Conservation (phyloP, 2,329 filamentous ascomycete species). For the Ramularia endophylla region DNA sequence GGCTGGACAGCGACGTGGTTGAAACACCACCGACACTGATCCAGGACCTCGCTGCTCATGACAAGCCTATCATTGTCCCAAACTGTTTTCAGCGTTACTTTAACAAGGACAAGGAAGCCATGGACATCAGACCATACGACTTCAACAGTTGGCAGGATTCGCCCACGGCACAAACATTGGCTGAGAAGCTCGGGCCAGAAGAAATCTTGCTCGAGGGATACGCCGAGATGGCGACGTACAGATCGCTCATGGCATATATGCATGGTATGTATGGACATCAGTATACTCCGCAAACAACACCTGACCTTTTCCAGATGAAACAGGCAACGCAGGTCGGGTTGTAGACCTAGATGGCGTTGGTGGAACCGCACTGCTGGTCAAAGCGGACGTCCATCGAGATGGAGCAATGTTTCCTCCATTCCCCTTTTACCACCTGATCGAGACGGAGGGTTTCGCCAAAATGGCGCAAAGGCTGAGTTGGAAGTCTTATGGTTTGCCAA, state of each 20-base stretch:
- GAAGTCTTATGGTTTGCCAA: conserved; percentile 80
- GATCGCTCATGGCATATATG: conserved; percentile 86
- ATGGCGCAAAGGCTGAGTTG: conserved; percentile 90
- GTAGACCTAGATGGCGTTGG: conserved; percentile 86
- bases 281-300: too few relatives aligned
- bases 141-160: conserved; percentile 98
- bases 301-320: too few relatives aligned
- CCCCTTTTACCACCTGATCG: conserved; percentile 91
- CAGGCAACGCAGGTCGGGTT: conserved; percentile 25
- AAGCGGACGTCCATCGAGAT: conserved; percentile 93
- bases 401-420: conserved; percentile 99
- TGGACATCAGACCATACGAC: conserved; percentile 81
- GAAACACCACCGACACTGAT: conserved; percentile 82
- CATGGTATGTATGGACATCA: conserved; percentile 49
- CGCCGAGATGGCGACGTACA: conserved; percentile 84
- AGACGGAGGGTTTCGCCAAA: conserved; percentile 96
- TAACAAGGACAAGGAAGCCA: conserved; percentile 62
- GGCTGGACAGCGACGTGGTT: conserved; percentile 88
- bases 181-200: conserved; percentile 74
- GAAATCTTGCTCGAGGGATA: conserved; percentile 95
- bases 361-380: conserved; percentile 85
- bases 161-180: conserved; percentile 68
- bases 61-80: conserved; percentile 87
- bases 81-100: conserved; percentile 89
- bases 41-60: conserved; percentile 80